Conservation (phyloP, 2,329 filamentous ascomycete genomes). For the Colletotrichum tropicicola region DNA sequence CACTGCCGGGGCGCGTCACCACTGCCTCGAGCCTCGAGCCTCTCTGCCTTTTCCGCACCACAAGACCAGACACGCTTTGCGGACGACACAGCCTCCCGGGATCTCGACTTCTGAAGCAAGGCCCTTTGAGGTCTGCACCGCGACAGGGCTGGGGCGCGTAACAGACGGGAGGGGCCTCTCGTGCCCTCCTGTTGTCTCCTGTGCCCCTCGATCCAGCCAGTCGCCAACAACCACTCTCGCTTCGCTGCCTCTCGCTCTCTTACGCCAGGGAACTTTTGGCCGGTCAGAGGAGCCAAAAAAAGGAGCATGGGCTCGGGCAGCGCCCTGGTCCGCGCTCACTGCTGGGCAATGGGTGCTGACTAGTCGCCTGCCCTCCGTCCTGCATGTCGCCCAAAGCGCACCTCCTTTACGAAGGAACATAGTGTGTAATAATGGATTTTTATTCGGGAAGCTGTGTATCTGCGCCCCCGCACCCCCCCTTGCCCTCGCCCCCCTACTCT, state of each 20-base stretch:
- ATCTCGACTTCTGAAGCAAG: slow-evolving; percentile 5
- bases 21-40: neutral
- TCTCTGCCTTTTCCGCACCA: slow-evolving; percentile 3
- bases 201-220: neutral
- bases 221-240: slow-evolving; percentile 2
- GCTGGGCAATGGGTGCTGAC: slow-evolving; percentile 17
- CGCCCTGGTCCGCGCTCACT: neutral
- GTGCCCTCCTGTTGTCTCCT: neutral
- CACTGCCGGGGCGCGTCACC: slow-evolving; percentile 11
- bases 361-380: neutral
- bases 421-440: too few species aligned
- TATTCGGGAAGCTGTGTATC: too few species aligned
- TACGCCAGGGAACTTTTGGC: neutral
- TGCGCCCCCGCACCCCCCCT: too few species aligned
- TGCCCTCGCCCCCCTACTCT: too few species aligned
- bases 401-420: too few species aligned
- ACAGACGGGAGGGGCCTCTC: slow-evolving; percentile 15
- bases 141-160: slow-evolving; percentile 19
- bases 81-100: slow-evolving; percentile 16
- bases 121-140: neutral
- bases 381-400: slow-evolving; percentile 10
- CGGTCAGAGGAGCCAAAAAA: neutral
- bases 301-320: slow-evolving; percentile 9
- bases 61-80: neutral
- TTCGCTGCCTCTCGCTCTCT: neutral